Conservation (phyloP, 805 yeast genomes). For the Torulaspora maleeae region DNA sequence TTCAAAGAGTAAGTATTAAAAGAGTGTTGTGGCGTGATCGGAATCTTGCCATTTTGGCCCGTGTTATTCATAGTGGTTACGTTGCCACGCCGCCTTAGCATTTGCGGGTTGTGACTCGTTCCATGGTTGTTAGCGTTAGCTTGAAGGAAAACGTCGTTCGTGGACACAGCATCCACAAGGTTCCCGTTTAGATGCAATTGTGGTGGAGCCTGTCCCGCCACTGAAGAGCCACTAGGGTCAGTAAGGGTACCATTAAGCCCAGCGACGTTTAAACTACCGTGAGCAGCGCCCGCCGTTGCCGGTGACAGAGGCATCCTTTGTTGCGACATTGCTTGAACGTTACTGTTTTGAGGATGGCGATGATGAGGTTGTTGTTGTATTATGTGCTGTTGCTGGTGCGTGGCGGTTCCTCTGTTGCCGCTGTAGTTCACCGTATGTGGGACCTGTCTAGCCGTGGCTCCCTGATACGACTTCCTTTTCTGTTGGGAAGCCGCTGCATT, state of each 20-base stretch:
- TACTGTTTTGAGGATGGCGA: slow-evolving; percentile 6
- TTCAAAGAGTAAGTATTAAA: slow-evolving; percentile 21
- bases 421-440: slow-evolving; percentile 14
- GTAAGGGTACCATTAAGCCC: slow-evolving; percentile 3
- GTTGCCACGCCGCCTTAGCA: slow-evolving; percentile 8
- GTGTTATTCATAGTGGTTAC: slow-evolving; percentile 2
- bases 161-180: slow-evolving; percentile 81
- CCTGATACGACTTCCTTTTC: slow-evolving; percentile 12
- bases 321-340: slow-evolving; percentile 12
- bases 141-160: slow-evolving; percentile 81
- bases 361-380: slow-evolving; percentile 19
- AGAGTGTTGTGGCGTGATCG: slow-evolving; percentile 17
- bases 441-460: slow-evolving; percentile 12
- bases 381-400: slow-evolving; percentile 14
- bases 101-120: slow-evolving; percentile 5
- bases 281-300: slow-evolving; percentile 6
- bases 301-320: slow-evolving; percentile 11
- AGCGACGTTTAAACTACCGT: slow-evolving; percentile 4
- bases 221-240: slow-evolving; percentile 19
- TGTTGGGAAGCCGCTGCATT: slow-evolving; percentile 8
- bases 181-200: slow-evolving; percentile 41
- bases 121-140: slow-evolving; percentile 18
- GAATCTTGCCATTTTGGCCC: slow-evolving; percentile 18
- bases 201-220: slow-evolving; percentile 14
- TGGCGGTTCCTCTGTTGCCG: not conserved